Conservation (phyloP, 2,329 filamentous ascomycete species). For the Didymella keratinophila region DNA sequence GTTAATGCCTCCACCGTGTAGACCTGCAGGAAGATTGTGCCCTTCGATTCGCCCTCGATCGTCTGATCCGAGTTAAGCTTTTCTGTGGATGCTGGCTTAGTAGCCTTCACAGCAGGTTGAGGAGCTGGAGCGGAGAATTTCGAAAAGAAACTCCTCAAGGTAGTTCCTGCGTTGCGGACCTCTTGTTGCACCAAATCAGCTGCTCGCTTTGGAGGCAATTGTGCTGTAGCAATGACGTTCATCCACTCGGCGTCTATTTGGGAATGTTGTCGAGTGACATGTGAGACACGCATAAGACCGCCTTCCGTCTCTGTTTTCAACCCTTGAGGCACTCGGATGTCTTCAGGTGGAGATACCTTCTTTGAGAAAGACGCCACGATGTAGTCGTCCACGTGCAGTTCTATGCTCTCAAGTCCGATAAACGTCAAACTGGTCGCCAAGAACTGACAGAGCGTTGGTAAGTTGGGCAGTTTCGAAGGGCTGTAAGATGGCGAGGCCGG, state of each 20-base stretch:
- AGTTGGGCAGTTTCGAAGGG: slow-evolving; percentile 78
- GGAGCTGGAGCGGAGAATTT: slow-evolving; percentile 43
- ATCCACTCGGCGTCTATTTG: slow-evolving; percentile 93
- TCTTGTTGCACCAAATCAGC: slow-evolving; percentile 47
- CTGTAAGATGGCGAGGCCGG: slow-evolving; percentile 47
- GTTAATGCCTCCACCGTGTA: slow-evolving; percentile 85
- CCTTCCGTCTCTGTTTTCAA: slow-evolving; percentile 85
- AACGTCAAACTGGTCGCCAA: slow-evolving; percentile 95
- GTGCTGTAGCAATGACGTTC: slow-evolving; percentile 86
- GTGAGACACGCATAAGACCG: slow-evolving; percentile 83
- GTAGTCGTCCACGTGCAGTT: slow-evolving; percentile 90
- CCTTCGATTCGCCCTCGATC: slow-evolving; percentile 72
- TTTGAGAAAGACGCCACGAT: slow-evolving; percentile 81
- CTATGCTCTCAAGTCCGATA: slow-evolving; percentile 85
- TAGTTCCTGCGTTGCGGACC: slow-evolving; percentile 46
- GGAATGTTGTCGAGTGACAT: slow-evolving; percentile 83
- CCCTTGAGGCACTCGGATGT: slow-evolving; percentile 76
- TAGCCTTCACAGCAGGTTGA: slow-evolving; percentile 30
- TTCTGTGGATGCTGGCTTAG: slow-evolving; percentile 30
- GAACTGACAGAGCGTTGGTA: slow-evolving; percentile 89
- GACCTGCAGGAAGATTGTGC: slow-evolving; percentile 87
- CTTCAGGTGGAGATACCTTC: slow-evolving; percentile 79
- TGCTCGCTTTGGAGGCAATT: slow-evolving; percentile 55
- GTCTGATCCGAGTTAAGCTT: slow-evolving; percentile 61
- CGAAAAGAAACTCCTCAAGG: slow-evolving; percentile 52